Evolutionary conservation across 495 filamentous ascomycete species (phyloP).

Genomic region (Podospora pseudoanserina): DNA sequence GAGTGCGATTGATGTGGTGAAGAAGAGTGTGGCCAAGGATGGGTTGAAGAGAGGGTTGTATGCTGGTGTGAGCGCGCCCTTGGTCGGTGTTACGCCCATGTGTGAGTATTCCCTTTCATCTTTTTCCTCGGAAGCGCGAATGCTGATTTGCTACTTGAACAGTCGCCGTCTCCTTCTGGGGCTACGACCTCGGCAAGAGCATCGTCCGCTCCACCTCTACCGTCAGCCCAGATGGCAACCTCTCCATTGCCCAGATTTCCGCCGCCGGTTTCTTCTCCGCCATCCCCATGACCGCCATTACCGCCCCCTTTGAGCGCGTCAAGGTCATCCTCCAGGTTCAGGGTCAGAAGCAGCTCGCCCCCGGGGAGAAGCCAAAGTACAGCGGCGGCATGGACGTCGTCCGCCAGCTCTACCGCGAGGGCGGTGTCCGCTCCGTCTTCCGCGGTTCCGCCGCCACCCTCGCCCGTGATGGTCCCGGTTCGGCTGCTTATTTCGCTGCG

Average conservation of each 20-base stretch:
- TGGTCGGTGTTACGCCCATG: slow-evolving; percentile 97
- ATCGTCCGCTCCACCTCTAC: slow-evolving; percentile 68
- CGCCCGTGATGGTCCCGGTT: slow-evolving; percentile 87
- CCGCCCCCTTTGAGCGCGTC: slow-evolving; percentile 95
- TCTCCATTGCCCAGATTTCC: slow-evolving; percentile 83
- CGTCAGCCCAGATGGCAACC: slow-evolving; percentile 60
- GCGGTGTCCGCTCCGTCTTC: slow-evolving; percentile 86
- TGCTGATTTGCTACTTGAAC: background rate
- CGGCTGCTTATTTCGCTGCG: slow-evolving; percentile 91
- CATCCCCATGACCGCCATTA: slow-evolving; percentile 96
- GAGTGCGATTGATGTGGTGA: slow-evolving; percentile 86
- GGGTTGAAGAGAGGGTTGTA: slow-evolving; percentile 81
- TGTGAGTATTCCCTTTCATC: slow-evolving; percentile 53
- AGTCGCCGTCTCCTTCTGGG: slow-evolving; percentile 99
- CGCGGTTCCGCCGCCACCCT: slow-evolving; percentile 86
- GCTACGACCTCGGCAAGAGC: slow-evolving; percentile 91
- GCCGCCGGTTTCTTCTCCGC: slow-evolving; percentile 96
- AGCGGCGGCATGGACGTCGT: slow-evolving; percentile 88
- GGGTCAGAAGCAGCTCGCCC: slow-evolving; percentile 78
- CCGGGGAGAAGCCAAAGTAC: slow-evolving; percentile 92
- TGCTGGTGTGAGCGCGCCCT: slow-evolving; percentile 91
- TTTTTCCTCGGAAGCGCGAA: background rate
- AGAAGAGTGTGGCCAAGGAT: slow-evolving; percentile 81
- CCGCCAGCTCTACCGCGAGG: slow-evolving; percentile 86
- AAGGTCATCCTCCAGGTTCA: slow-evolving; percentile 98